Percentiles rank a stretch among this genome's conserved stretches.
Conservation (phyloP, 352 stramenopile genomes). For the Pythium phragmiticola region DNA sequence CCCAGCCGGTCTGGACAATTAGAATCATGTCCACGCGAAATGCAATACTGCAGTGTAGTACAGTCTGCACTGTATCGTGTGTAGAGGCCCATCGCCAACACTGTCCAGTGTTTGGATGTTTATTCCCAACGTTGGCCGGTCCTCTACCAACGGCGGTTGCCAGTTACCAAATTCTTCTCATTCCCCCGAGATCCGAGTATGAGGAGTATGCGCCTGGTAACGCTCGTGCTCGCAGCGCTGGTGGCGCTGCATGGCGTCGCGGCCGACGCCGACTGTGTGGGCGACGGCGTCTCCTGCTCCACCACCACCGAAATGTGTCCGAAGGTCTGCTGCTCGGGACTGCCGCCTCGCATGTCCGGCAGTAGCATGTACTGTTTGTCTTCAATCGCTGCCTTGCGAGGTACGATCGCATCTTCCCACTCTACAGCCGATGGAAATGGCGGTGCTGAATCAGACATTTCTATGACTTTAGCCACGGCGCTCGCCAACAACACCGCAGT, state of each 20-base stretch:
- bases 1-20: not conserved
- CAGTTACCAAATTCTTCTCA: slow-evolving; percentile 13
- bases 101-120: not conserved
- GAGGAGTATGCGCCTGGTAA: slow-evolving; percentile 8
- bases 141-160: not conserved
- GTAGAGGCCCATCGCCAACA: slow-evolving; percentile 1
- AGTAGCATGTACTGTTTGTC: slow-evolving; percentile 9
- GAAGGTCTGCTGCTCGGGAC: slow-evolving; percentile 18
- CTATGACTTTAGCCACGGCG: not conserved
- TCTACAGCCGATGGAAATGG: not conserved
- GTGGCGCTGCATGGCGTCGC: slow-evolving; percentile 2
- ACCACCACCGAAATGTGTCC: slow-evolving; percentile 6
- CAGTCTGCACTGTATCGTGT: too few species aligned
- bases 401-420: not conserved
- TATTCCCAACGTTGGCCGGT: not conserved
- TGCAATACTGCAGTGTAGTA: too few species aligned
- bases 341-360: slow-evolving; percentile 3
- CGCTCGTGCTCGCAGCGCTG: slow-evolving; percentile 7
- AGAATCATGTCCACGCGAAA: not conserved
- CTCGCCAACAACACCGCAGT: not conserved
- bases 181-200: slow-evolving; percentile 5
- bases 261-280: slow-evolving; percentile 21
- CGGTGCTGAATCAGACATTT: not conserved
- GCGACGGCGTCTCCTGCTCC: slow-evolving; percentile 16
- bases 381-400: slow-evolving; percentile 5